A percentile compares a stretch with the other conserved stretches of the same genome.
Conservation (phyloP, 1,139 yeast genomes). For the Debaryomyces nepalensis region DNA sequence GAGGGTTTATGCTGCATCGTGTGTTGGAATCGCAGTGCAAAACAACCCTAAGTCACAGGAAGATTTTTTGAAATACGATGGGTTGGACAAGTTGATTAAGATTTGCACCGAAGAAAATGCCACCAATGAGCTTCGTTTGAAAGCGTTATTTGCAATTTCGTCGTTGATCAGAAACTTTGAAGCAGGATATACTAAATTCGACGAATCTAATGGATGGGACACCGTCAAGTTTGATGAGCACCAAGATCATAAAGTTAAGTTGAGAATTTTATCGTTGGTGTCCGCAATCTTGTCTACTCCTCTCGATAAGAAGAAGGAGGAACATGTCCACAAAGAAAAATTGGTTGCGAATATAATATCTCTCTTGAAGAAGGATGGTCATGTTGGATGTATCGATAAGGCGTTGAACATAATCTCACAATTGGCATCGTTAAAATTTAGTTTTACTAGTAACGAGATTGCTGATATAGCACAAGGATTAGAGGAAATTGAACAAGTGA, state of each 20-base stretch:
- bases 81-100: constrained; percentile 50
- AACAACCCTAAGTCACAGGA: constrained; percentile 79
- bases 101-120: constrained; percentile 34
- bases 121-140: constrained; percentile 49
- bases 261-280: constrained; percentile 60
- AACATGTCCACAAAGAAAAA: constrained; percentile 45
- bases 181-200: constrained; percentile 60
- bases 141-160: constrained; percentile 79
- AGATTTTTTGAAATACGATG: constrained; percentile 57
- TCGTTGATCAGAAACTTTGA: constrained; percentile 74
- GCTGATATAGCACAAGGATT: constrained; percentile 45
- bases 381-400: constrained; percentile 63
- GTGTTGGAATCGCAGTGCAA: constrained; percentile 91
- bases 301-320: constrained; percentile 40
- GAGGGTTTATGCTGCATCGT: constrained; percentile 66
- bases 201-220: constrained; percentile 66
- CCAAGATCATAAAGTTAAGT: constrained; percentile 43
- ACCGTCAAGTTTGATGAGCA: constrained; percentile 24
- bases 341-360: constrained; percentile 43
- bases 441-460: constrained; percentile 55
- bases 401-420: constrained; percentile 57
- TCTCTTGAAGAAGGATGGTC: constrained; percentile 44
- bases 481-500: constrained; percentile 42
- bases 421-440: constrained; percentile 48
- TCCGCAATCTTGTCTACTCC: constrained; percentile 63